Evolutionary conservation across 2,329 filamentous ascomycete species (phyloP), one percentile per base, ranked within the genome.

Genomic region (Diaporthe australafricana): DNA sequence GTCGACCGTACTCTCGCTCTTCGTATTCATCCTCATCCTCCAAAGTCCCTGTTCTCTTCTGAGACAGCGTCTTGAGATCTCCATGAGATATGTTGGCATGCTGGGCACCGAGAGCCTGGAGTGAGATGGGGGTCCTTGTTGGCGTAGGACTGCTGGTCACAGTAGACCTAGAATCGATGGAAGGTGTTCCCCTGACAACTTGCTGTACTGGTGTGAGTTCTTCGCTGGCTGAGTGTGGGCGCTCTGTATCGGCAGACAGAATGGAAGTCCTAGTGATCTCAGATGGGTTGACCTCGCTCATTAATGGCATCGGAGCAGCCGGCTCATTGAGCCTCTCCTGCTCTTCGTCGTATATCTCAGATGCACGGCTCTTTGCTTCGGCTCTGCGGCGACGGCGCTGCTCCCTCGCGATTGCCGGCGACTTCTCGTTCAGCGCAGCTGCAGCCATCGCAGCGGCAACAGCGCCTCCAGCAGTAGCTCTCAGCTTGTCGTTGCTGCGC

Each of bases 211-310:
- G 90, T 1, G 86, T 87, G 77, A 82, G 86, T 82, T 88, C 89
- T 77, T 88, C 91, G 77, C 87, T 92, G 27, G 91, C 90, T 22
- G 93, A 94, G 57, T 88, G 87, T 20, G 93, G 92, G 66, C 91
- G 86, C 75, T 94, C 94, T 0, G 93, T 94, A 35, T 93, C 91
- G 38, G 94, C 93, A 6, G 95, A 96, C 22, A 96, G 83, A 68
- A 98, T 94, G 0, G 96, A 98, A 20, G 93, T 93, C 76, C 96
- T 89, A 0, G 96, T 98, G 70, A 98, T 82, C 66, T 98, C 95
- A 0, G 96, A 97, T 52, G 93, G 90, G 75, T 94, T 93, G 71
- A 97, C 89, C 70, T 94, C 94, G 81, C 95, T 98, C 81, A 93
- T 92, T 74, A 98, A 87, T 3, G 96, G 96, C 92, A 98, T 94